These are phyloP conservation scores for Cryptococcus neoformans DNA, from an alignment of 1,284 basidiomycete species.

Conservation along the genomic window DNA sequence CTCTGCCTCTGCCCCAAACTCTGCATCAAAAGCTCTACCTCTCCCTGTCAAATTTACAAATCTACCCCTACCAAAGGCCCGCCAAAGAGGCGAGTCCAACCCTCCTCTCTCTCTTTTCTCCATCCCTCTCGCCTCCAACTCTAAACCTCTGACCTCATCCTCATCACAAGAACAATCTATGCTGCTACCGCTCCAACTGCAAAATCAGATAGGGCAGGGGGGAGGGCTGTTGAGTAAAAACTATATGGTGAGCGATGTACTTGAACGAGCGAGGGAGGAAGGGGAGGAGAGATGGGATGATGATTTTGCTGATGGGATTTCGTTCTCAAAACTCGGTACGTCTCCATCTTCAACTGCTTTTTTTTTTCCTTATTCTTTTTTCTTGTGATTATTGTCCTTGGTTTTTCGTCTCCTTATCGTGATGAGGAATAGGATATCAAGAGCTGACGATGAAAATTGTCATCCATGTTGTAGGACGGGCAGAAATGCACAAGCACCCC, in stretches of 20 bases:
- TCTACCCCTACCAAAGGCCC: slow-evolving; percentile 11
- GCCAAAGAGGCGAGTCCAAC: slow-evolving; percentile 12
- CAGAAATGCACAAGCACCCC: no score
- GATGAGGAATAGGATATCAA: no score
- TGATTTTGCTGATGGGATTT: slow-evolving; percentile 90
- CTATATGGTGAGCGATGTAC: slow-evolving; percentile 69
- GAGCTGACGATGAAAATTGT: no score
- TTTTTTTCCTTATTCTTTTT: no score
- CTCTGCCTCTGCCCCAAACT: background rate
- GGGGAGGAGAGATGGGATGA: slow-evolving; percentile 72
- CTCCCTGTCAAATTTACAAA: background rate
- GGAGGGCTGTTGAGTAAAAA: slow-evolving; percentile 40
- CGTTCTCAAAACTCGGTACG: slow-evolving; percentile 21
- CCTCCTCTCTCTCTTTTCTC: slow-evolving; percentile 14
- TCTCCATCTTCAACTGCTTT: no score
- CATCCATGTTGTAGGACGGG: no score
- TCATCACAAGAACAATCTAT: no score
- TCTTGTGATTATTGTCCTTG: no score
- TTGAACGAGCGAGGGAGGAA: slow-evolving; percentile 34
- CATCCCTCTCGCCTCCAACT: slow-evolving; percentile 9
- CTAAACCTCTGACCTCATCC: background rate
- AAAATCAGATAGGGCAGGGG: background rate
- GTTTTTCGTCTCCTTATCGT: no score
- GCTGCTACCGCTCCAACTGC: no score
- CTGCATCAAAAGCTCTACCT: slow-evolving; percentile 48